phyloP scores from a whole-genome alignment of 2,329 filamentous ascomycete genomes.

The Colletotrichum magnum region DNA sequence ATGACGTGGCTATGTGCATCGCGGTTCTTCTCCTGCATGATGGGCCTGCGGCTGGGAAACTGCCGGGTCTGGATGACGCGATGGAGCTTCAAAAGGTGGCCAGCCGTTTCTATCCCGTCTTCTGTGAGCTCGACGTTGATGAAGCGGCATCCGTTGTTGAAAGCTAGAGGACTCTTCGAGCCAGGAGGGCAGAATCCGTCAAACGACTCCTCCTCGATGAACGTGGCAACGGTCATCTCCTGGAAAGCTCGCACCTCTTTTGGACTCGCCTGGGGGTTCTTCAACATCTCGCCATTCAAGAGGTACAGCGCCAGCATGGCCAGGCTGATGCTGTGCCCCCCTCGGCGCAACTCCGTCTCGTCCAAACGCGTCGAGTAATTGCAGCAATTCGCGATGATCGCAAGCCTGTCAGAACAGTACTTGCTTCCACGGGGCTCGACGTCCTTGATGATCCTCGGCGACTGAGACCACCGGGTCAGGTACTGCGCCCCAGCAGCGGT shows the following conservation, averaged over 20 bases:
- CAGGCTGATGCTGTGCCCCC: not conserved
- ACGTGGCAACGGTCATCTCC: not conserved
- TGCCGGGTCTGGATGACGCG: too few species aligned
- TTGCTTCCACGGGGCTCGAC: not conserved
- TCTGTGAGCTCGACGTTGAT: not conserved
- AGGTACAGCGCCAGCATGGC: constrained; percentile 3
- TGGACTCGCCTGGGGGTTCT: not conserved
- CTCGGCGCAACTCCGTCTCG: not conserved
- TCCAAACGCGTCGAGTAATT: constrained; percentile 7
- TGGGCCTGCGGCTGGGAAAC: too few species aligned
- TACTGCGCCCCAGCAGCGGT: not conserved
- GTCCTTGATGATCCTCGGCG: constrained; percentile 4
- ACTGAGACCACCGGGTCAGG: not conserved
- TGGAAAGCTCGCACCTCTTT: not conserved
- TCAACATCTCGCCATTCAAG: constrained; percentile 7
- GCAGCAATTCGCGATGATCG: constrained; percentile 20
- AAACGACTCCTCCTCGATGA: not conserved
- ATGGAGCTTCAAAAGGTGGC: too few species aligned
- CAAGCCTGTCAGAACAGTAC: constrained; percentile 5
- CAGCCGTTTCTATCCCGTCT: too few species aligned
- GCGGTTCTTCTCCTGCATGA: too few species aligned
- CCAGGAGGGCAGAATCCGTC: not conserved
- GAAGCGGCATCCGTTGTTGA: constrained; percentile 6
- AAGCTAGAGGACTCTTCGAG: not conserved
- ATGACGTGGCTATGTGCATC: too few species aligned